Evolutionary conservation across 2,329 filamentous ascomycete genomes (phyloP), one percentile per base, ranked within the genome.

Genomic region (Ophiostoma sp.): DNA sequence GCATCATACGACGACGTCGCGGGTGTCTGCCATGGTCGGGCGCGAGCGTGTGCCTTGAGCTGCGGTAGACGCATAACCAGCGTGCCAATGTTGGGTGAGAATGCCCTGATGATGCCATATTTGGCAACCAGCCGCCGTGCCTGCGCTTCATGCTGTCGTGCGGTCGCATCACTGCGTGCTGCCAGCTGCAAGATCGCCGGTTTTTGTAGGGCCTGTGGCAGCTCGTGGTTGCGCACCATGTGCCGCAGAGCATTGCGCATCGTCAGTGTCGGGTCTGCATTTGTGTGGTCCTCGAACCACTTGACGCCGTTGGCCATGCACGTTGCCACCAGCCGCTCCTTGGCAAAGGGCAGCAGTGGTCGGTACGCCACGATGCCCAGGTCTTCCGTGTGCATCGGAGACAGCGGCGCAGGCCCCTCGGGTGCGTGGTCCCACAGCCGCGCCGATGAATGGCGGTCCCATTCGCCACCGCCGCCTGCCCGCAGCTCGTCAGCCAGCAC

Each of bases 241-340:
- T 89, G 80, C 44, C 94, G 86, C 49, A 97, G 81, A 0, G 94
- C 88, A 74, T 99, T 99, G 49, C 95, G 86, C 62, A 83, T 78
- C 0, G 95, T 97, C 69, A 96, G 79, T 0, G 88, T 92, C 8
- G 82, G 83, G 74, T 97, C 90, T 16, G 81, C 77, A 75, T 99
- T 99, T 1, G 93, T 97, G 58, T 82, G 79, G 76, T 99, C 95
- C 75, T 95, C 91, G 71, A 92, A 91, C 90, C 92, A 98, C 0
- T 80, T 78, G 9, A 96, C 79, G 0, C 81, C 78, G 72, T 88
- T 84, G n/a, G 84, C 81, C 70, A 88, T 77, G 74, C 94, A 97
- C 0, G 91, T 93, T 1, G 87, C 85, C 60, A 89, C 82, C n/a
- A 97, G 81, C 47, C 88, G 81, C 66, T 86, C 82, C 78, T 98